Evolutionary conservation across 805 yeast species (phyloP).

Genomic region (Yamadazyma sp.): DNA sequence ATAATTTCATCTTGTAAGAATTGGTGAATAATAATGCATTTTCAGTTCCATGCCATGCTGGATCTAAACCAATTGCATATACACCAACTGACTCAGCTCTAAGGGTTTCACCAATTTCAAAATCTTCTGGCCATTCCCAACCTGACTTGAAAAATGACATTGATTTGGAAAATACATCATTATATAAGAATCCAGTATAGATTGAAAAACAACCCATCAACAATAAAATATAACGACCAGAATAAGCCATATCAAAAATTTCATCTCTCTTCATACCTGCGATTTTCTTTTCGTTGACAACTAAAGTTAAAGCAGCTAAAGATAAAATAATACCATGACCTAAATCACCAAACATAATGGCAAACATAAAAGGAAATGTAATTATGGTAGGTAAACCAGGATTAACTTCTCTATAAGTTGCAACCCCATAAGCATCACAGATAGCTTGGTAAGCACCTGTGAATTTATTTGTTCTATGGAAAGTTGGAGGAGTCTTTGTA

Average conservation of each 20-base stretch:
- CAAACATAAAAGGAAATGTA: constrained; percentile 98
- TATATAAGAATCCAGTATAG: constrained; percentile 92
- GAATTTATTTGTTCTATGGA: constrained; percentile 90
- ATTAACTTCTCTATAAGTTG: constrained; percentile 90
- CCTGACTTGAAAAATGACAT: constrained; percentile 86
- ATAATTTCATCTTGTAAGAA: constrained; percentile 95
- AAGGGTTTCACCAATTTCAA: constrained; percentile 66
- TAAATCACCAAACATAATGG: constrained; percentile 97
- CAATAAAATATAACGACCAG: constrained; percentile 86
- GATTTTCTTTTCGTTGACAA: constrained; percentile 70
- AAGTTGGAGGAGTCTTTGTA: constrained; percentile 89
- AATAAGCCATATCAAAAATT: constrained; percentile 92
- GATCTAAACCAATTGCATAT: constrained; percentile 85
- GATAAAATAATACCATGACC: constrained; percentile 91
- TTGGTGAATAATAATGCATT: constrained; percentile 86
- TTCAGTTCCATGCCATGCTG: constrained; percentile 97
- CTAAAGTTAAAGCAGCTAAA: constrained; percentile 67
- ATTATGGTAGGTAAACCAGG: constrained; percentile 94
- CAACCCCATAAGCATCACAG: constrained; percentile 93
- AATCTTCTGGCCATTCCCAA: constrained; percentile 87
- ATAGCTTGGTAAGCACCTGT: constrained; percentile 90
- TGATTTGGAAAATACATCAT: constrained; percentile 89
- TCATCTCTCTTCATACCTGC: constrained; percentile 77
- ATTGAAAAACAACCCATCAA: constrained; percentile 94
- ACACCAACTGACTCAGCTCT: constrained; percentile 64